phyloP scores from a whole-genome alignment of 2,329 filamentous ascomycete species.

The Colletotrichum brevisporum region DNA sequence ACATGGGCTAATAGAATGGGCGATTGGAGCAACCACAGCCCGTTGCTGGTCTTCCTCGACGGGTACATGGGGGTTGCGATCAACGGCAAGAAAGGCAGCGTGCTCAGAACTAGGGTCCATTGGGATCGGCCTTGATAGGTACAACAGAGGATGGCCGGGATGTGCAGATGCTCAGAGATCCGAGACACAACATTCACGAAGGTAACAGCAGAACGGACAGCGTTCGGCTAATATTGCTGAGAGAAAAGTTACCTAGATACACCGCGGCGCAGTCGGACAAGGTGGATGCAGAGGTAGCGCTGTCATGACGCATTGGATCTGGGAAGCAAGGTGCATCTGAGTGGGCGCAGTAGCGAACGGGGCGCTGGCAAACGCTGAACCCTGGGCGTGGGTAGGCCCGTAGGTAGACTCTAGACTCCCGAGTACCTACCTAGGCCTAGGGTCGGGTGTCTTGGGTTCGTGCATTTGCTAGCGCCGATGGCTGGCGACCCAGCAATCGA shows the following conservation, averaged over 20 bases:
- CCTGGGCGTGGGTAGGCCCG: conserved; percentile 22
- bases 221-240: not conserved
- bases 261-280: not conserved
- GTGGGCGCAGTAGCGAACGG: conserved; percentile 35
- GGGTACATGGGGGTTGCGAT: too few relatives aligned
- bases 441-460: conserved; percentile 18
- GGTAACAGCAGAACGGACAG: too few relatives aligned
- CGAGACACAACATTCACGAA: conserved; percentile 11
- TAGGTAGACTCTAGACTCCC: too few relatives aligned
- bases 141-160: not conserved
- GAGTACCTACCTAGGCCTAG: too few relatives aligned
- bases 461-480: conserved; percentile 38
- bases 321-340: conserved; percentile 26
- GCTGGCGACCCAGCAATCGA: conserved; percentile 12
- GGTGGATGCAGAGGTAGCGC: conserved; percentile 19
- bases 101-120: too few relatives aligned
- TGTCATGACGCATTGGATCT: conserved; percentile 41
- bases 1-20: too few relatives aligned
- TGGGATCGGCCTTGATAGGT: not conserved
- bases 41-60: too few relatives aligned
- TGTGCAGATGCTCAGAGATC: conserved; percentile 31
- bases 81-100: too few relatives aligned
- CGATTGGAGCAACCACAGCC: too few relatives aligned
- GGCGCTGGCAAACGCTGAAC: conserved; percentile 34
- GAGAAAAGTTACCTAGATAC: not conserved